A percentile compares a stretch with the other conserved stretches of the same genome.
phyloP scores from a whole-genome alignment of 177 flowering plant genomes.

The Vitis hybrid region DNA sequence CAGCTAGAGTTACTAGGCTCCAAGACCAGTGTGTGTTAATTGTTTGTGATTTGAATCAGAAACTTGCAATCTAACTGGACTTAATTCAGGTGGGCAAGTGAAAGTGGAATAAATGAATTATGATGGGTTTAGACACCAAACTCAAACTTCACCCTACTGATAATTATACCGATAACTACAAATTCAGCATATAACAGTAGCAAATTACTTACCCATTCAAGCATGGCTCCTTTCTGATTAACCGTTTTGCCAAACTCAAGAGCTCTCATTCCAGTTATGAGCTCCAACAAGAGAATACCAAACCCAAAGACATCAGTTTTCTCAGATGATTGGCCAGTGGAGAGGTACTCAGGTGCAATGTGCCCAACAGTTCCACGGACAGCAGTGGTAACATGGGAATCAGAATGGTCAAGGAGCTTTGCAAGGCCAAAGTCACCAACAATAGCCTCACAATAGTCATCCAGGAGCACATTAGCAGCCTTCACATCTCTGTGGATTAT shows the following conservation, averaged over 20 bases:
- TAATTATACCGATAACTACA: too few species aligned
- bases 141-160: too few species aligned
- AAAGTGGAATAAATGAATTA: too few species aligned
- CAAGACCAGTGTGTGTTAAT: too few species aligned
- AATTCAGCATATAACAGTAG: background rate
- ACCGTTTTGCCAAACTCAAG: conserved; percentile 81
- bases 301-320: conserved; percentile 95
- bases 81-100: too few species aligned
- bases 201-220: conserved; percentile 72
- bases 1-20: too few species aligned
- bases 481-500: conserved; percentile 92
- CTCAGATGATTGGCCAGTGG: conserved; percentile 96
- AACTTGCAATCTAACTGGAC: too few species aligned
- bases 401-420: conserved; percentile 88
- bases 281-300: conserved; percentile 85
- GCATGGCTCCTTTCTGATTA: conserved; percentile 87
- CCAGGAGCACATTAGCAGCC: conserved; percentile 90
- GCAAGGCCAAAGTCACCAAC: conserved; percentile 98
- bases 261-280: conserved; percentile 86
- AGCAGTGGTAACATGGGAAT: conserved; percentile 94
- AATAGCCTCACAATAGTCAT: conserved; percentile 77
- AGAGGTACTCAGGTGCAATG: conserved; percentile 92
- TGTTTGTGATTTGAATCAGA: too few species aligned
- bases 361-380: conserved; percentile 96
- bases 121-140: too few species aligned